These are phyloP conservation scores for Penicillium paradoxum DNA, from an alignment of 495 filamentous ascomycete genomes.

Conservation along the genomic window DNA sequence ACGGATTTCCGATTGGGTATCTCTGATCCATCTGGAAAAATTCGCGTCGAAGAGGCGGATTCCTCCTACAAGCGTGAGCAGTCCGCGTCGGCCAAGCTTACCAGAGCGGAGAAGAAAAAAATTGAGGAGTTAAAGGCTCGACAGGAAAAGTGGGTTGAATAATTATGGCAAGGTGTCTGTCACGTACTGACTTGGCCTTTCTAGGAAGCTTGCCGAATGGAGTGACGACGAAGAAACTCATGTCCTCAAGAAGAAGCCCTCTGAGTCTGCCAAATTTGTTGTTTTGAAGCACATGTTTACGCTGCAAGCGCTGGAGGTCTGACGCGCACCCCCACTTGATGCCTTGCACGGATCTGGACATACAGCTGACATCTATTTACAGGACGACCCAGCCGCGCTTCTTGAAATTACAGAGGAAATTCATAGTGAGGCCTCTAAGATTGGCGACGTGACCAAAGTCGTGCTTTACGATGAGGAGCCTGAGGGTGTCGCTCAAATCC, in stretches of 20 bases:
- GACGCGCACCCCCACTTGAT: conserved; percentile 6
- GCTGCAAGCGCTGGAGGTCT: conserved; percentile 66
- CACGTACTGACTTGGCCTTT: background rate
- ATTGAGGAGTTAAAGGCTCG: conserved; percentile 75
- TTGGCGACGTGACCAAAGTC: conserved; percentile 86
- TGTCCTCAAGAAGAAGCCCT: conserved; percentile 14
- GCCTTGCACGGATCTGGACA: background rate
- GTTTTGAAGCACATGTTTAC: conserved; percentile 96
- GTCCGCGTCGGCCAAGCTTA: conserved; percentile 50
- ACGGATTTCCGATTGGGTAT: conserved; percentile 70
- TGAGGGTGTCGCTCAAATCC: conserved; percentile 82
- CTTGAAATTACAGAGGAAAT: conserved; percentile 94
- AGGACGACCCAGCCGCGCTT: conserved; percentile 76
- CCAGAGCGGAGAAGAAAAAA: conserved; percentile 65
- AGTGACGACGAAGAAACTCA: conserved; percentile 74
- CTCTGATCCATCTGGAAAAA: conserved; percentile 51
- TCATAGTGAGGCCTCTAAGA: conserved; percentile 78
- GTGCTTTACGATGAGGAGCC: conserved; percentile 81
- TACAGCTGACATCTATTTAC: conserved; percentile 15
- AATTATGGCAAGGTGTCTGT: background rate
- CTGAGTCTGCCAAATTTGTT: conserved; percentile 70
- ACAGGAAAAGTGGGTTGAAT: conserved; percentile 46
- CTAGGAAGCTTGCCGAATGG: conserved; percentile 87
- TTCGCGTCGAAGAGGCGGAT: conserved; percentile 82
- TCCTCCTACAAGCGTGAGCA: conserved; percentile 77